phyloP scores from a whole-genome alignment of 495 filamentous ascomycete species.

The Daldinia grandis region DNA sequence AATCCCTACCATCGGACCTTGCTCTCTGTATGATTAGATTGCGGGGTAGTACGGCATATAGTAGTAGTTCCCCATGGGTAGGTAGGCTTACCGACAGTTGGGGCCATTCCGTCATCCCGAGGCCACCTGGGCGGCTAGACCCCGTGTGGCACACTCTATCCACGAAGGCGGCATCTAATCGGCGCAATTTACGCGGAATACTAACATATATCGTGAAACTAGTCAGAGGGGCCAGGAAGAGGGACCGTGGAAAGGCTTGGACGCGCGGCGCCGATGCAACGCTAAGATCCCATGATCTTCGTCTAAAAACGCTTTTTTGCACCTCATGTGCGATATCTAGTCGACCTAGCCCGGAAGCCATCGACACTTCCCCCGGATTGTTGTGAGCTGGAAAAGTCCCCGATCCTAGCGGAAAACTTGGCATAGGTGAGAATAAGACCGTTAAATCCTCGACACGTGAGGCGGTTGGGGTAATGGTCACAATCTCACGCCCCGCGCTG shows the following conservation, averaged over 20 bases:
- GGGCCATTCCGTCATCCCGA: constrained; percentile 39
- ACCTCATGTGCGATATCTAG: constrained; percentile 35
- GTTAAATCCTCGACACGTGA: constrained; percentile 26
- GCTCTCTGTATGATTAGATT: constrained; percentile 34
- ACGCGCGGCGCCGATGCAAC: constrained; percentile 32
- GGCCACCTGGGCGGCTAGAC: constrained; percentile 16
- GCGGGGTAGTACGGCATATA: constrained; percentile 43
- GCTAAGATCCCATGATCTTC: constrained; percentile 38
- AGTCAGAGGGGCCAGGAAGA: constrained; percentile 16
- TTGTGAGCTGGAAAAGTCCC: constrained; percentile 25
- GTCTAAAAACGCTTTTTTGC: constrained; percentile 17
- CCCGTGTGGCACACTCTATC: constrained; percentile 13
- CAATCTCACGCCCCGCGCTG: constrained; percentile 24
- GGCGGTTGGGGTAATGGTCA: constrained; percentile 25
- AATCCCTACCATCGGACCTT: constrained; percentile 25
- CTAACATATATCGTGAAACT: constrained; percentile 3
- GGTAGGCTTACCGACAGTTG: constrained; percentile 35
- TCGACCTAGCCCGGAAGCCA: constrained; percentile 27
- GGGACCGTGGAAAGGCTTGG: constrained; percentile 16
- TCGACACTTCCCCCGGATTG: constrained; percentile 34
- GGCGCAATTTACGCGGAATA: constrained; percentile 28
- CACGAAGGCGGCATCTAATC: constrained; percentile 34
- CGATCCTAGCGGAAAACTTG: constrained; percentile 13
- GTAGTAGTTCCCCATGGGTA: constrained; percentile 20
- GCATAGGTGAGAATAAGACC: constrained; percentile 37